A percentile compares a stretch with the other conserved stretches of the same genome.
Evolutionary conservation across 306 rosid genomes (phyloP).

Genomic region (Luffa aegyptiaca): DNA sequence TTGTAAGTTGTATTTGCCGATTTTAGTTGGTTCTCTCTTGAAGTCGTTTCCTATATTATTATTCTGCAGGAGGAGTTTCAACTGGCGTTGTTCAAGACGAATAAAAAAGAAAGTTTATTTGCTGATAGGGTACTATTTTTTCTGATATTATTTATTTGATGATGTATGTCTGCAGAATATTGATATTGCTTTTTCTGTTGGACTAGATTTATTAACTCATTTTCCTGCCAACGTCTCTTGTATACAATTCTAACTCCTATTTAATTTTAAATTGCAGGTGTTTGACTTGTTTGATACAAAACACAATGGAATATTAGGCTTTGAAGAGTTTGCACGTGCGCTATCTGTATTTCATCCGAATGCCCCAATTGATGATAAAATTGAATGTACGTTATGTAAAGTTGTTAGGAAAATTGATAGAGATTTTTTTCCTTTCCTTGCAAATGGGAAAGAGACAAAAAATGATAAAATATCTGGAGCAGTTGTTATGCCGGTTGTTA

Average conservation of each 20-base stretch:
- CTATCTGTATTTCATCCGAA: constrained; percentile 95
- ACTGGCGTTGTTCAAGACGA: constrained; percentile 91
- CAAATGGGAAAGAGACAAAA: background rate
- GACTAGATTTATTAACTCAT: background rate
- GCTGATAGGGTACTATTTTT: constrained; percentile 78
- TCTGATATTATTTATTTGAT: background rate
- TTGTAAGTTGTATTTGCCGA: background rate
- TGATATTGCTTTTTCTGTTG: background rate
- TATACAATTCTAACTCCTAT: constrained; percentile 9
- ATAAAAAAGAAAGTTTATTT: constrained; percentile 91
- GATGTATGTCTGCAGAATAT: background rate
- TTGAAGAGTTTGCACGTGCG: constrained; percentile 98
- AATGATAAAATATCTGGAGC: background rate
- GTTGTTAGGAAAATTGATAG: background rate
- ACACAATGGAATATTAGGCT: constrained; percentile 95
- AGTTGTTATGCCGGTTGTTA: background rate
- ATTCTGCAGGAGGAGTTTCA: constrained; percentile 87
- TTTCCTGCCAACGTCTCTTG: constrained; percentile 10
- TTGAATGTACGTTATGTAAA: constrained; percentile 57
- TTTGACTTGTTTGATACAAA: constrained; percentile 93
- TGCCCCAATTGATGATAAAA: constrained; percentile 90
- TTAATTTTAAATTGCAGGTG: constrained; percentile 37
- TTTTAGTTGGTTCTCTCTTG: background rate
- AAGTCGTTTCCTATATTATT: background rate
- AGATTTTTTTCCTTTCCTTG: background rate